Conservation (phyloP, 2,329 filamentous ascomycete species). For the Fusarium sp. region DNA sequence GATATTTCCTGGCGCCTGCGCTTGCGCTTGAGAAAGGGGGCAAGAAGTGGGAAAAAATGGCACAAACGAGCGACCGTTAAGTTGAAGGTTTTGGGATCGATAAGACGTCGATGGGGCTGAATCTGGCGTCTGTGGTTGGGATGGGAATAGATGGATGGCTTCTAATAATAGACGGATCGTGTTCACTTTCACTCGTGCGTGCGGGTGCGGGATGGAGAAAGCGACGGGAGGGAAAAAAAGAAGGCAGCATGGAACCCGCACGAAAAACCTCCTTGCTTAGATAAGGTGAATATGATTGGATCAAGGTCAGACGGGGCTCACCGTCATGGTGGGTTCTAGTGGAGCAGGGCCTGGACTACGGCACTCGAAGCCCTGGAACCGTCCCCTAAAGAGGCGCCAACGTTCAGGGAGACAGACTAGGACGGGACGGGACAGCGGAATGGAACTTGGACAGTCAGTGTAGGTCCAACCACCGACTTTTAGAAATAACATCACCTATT, state of each 20-base stretch:
- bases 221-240: constrained; percentile 39
- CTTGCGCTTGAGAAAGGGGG: constrained; percentile 13
- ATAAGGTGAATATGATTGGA: constrained; percentile 25
- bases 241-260: constrained; percentile 39
- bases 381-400: constrained; percentile 26
- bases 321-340: constrained; percentile 18
- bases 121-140: constrained; percentile 44
- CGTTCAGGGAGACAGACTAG: constrained; percentile 13
- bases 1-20: constrained; percentile 15
- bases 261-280: constrained; percentile 31
- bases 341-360: constrained; percentile 1
- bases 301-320: neutral
- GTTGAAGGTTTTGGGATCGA: constrained; percentile 21
- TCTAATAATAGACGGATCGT: constrained; percentile 49
- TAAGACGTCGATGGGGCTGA: constrained; percentile 44
- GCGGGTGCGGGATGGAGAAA: constrained; percentile 35
- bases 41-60: neutral
- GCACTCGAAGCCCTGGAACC: constrained; percentile 25
- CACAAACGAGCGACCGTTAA: constrained; percentile 16
- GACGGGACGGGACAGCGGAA: neutral
- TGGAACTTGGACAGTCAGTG: neutral
- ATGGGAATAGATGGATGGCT: constrained; percentile 38
- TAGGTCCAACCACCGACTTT: constrained; percentile 32
- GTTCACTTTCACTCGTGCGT: constrained; percentile 45
- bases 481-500: constrained; percentile 14